A percentile compares a stretch with the other conserved stretches of the same genome.
These are phyloP conservation scores for Isochrysis galbana DNA, from an alignment of 78 protist species.

Conservation along the genomic window DNA sequence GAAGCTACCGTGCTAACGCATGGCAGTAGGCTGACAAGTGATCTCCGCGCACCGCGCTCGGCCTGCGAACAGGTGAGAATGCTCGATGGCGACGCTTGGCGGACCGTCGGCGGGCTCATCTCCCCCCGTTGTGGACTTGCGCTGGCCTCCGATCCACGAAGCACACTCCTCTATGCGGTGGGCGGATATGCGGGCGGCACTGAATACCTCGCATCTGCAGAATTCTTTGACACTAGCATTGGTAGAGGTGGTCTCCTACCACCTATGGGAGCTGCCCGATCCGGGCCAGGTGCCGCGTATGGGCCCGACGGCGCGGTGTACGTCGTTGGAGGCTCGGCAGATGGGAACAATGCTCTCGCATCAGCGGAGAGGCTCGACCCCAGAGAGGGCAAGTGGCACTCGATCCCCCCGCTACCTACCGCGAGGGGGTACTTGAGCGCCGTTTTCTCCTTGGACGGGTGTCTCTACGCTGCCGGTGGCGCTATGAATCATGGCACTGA, in stretches of 20 bases:
- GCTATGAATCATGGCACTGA: not conserved
- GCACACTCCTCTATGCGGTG: not conserved
- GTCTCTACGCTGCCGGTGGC: not conserved
- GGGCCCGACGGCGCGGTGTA: not conserved
- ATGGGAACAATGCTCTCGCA: not conserved
- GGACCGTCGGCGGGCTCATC: not conserved
- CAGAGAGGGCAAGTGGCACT: not conserved
- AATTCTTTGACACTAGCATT: not conserved
- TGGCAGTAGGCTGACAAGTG: too few species aligned
- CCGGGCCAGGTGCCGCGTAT: not conserved
- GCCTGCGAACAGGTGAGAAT: too few species aligned
- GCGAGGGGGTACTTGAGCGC: not conserved
- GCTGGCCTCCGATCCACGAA: not conserved
- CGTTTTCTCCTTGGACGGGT: not conserved
- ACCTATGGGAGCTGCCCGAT: not conserved
- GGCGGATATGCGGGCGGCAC: not conserved
- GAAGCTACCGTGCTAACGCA: too few species aligned
- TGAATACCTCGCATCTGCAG: not conserved
- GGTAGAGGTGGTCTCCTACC: not conserved
- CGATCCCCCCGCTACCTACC: not conserved
- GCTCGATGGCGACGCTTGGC: not conserved
- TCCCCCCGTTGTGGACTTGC: not conserved
- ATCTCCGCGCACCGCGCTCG: too few species aligned
- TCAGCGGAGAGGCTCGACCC: not conserved
- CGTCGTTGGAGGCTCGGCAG: not conserved